Conservation (phyloP, 805 yeast genomes). For the Teunomyces pallodes region DNA sequence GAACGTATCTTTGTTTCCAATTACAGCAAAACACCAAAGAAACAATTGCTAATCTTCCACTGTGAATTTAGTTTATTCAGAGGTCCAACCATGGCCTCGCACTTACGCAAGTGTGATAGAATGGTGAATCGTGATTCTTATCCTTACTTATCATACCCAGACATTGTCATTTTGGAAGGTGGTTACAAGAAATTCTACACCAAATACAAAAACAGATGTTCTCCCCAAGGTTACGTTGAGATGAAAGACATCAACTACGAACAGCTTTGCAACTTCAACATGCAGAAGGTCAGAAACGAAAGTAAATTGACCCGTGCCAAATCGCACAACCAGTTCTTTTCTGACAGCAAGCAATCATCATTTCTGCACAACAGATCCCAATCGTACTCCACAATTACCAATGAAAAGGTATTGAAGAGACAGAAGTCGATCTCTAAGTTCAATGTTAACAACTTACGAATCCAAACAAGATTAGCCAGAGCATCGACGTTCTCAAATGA, state of each 20-base stretch:
- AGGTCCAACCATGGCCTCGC: slow-evolving; percentile 92
- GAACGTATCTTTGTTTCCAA: slow-evolving; percentile 49
- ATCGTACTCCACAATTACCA: slow-evolving; percentile 29
- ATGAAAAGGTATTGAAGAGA: slow-evolving; percentile 31
- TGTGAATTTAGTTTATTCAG: slow-evolving; percentile 92
- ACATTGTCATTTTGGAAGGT: slow-evolving; percentile 83
- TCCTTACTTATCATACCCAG: slow-evolving; percentile 84
- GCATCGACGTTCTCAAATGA: slow-evolving; percentile 27
- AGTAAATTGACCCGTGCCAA: slow-evolving; percentile 41
- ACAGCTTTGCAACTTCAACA: slow-evolving; percentile 44
- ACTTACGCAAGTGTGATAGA: slow-evolving; percentile 81
- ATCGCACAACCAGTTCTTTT: slow-evolving; percentile 24
- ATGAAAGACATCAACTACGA: slow-evolving; percentile 57
- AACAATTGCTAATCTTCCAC: slow-evolving; percentile 73
- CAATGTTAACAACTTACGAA: slow-evolving; percentile 6
- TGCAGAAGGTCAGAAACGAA: slow-evolving; percentile 43
- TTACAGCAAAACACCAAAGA: slow-evolving; percentile 13
- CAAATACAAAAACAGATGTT: slow-evolving; percentile 55
- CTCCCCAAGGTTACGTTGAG: slow-evolving; percentile 76
- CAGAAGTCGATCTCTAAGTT: slow-evolving; percentile 21
- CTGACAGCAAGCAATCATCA: slow-evolving; percentile 1
- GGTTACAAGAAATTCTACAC: slow-evolving; percentile 84
- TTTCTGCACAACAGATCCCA: slow-evolving; percentile 22
- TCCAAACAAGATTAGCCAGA: slow-evolving; percentile 15
- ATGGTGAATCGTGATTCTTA: slow-evolving; percentile 67